Evolutionary conservation across 2,329 filamentous ascomycete genomes (phyloP).

Genomic region (Botryotinia calthae): DNA sequence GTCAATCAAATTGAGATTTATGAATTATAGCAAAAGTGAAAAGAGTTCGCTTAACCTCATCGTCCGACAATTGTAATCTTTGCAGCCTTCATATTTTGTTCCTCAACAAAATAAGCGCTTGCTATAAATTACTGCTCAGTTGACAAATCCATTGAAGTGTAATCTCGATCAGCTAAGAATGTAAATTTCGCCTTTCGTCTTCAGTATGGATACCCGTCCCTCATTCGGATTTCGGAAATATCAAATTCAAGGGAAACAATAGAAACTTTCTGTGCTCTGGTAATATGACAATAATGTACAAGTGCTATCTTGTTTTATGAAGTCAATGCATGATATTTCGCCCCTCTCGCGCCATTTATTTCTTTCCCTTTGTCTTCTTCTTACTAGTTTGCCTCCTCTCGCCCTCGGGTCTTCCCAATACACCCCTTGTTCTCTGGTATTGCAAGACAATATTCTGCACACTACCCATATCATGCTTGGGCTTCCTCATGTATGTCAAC

Average conservation of each 20-base stretch:
- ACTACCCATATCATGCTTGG: constrained; percentile 82
- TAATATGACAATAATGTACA: constrained; percentile 21
- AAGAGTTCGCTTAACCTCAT: neutral
- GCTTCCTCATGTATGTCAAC: constrained; percentile 86
- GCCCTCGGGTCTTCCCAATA: constrained; percentile 37
- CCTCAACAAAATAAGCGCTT: neutral
- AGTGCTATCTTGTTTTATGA: constrained; percentile 13
- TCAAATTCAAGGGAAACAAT: neutral
- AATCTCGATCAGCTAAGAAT: neutral
- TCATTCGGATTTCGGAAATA: neutral
- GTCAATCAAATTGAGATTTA: neutral
- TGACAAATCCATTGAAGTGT: neutral
- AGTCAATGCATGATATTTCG: neutral
- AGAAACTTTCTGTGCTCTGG: neutral
- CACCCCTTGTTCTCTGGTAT: constrained; percentile 56
- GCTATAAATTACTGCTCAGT: neutral
- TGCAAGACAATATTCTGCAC: constrained; percentile 75
- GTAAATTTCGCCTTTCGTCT: neutral
- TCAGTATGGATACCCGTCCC: neutral
- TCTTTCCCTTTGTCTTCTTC: constrained; percentile 34
- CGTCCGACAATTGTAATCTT: neutral
- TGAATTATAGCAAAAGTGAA: neutral
- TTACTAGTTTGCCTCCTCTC: constrained; percentile 28
- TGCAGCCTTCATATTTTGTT: neutral
- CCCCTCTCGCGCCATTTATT: neutral